Conservation (phyloP, 179 eudicot species). For the Beta corolliflora region DNA sequence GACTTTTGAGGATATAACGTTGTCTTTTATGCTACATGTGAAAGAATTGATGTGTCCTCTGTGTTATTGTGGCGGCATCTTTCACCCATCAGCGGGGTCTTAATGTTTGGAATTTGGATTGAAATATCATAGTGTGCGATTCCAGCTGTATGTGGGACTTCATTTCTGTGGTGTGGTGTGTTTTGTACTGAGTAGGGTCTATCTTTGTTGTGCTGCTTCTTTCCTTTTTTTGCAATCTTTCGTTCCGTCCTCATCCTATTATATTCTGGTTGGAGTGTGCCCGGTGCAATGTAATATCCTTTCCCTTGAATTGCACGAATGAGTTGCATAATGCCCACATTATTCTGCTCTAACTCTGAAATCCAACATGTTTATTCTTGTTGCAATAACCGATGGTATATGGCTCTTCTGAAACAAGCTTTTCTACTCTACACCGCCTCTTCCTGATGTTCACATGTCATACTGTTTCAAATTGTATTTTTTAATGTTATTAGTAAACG, state of each 20-base stretch:
- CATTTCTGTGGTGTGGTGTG: slow-evolving; percentile 19
- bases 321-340: neutral
- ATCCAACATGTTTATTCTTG: neutral
- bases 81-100: slow-evolving; percentile 1
- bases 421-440: neutral
- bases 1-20: slow-evolving; percentile 10
- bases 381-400: neutral
- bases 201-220: neutral
- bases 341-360: neutral
- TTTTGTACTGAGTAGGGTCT: slow-evolving; percentile 4
- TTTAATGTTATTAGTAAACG: neutral
- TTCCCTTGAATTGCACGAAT: neutral
- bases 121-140: slow-evolving; percentile 17
- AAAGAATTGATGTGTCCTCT: slow-evolving; percentile 25
- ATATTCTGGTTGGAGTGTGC: no score
- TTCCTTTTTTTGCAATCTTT: neutral
- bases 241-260: neutral
- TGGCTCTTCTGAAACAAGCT: neutral
- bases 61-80: slow-evolving; percentile 5
- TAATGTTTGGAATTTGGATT: slow-evolving; percentile 7
- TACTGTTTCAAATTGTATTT: neutral
- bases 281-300: neutral
- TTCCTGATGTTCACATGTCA: neutral
- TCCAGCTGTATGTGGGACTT: slow-evolving; percentile 24
- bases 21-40: slow-evolving; percentile 26